These are phyloP conservation scores for grape (Vitis vinifera) DNA, from an alignment of 164 flowering plant species.

Conservation along the genomic window ASM3070453v1 NC_081811.1:27911001-27911500, in stretches of 20 bases:
- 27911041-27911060: constrained; percentile 4
- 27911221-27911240: background rate
- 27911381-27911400: no score
- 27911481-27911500: no score
- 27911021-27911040: background rate
- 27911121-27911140: background rate
- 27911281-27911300: background rate
- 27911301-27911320: background rate
- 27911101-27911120: background rate
- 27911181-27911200: constrained; percentile 3
- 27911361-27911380: no score
- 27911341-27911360: background rate
- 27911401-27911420: no score
- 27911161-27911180: no score
- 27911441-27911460: no score
- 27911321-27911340: background rate
- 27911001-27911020: background rate
- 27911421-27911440: no score
- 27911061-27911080: background rate
- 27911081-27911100: no score
- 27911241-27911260: no score
- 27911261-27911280: background rate
- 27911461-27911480: no score
- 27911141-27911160: no score
- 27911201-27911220: constrained; percentile 1